A percentile compares a stretch with the other conserved stretches of the same genome.
Evolutionary conservation across 345 rosid genomes (phyloP).

Genomic region (Gossypium raimondii): DNA sequence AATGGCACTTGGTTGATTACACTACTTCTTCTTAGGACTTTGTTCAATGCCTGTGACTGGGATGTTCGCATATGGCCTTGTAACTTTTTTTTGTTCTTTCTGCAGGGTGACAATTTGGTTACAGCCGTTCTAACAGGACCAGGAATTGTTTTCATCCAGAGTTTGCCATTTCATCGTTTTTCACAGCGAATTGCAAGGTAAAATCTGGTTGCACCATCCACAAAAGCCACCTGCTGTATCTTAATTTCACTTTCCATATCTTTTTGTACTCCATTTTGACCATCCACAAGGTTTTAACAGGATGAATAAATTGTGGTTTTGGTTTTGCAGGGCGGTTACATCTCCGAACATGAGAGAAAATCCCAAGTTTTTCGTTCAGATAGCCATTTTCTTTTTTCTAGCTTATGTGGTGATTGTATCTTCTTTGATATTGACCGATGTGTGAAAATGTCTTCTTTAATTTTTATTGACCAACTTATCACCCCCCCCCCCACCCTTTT

Average conservation of each 20-base stretch:
- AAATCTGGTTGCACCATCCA: conserved; percentile 4
- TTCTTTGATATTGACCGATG: conserved; percentile 89
- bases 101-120: conserved; percentile 85
- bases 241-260: not conserved
- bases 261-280: not conserved
- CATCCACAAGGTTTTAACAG: not conserved
- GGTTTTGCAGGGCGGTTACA: conserved; percentile 79
- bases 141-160: conserved; percentile 96
- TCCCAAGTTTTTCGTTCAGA: conserved; percentile 81
- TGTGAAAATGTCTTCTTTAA: conserved; percentile 29
- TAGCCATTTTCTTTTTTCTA: conserved; percentile 80
- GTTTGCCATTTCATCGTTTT: conserved; percentile 82
- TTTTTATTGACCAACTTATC: not conserved
- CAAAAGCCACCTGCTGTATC: not conserved
- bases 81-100: not conserved
- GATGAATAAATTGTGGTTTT: not conserved
- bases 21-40: not conserved
- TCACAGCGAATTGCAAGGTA: conserved; percentile 95
- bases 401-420: conserved; percentile 95
- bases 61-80: not conserved
- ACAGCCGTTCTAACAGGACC: conserved; percentile 90
- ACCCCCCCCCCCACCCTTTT: not conserved
- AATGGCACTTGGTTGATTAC: not conserved
- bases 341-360: conserved; percentile 99
- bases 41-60: not conserved